Evolutionary conservation across 179 eudicot species (phyloP), one percentile per base, ranked within the genome.

Genomic region (Silene noctiflora): DNA sequence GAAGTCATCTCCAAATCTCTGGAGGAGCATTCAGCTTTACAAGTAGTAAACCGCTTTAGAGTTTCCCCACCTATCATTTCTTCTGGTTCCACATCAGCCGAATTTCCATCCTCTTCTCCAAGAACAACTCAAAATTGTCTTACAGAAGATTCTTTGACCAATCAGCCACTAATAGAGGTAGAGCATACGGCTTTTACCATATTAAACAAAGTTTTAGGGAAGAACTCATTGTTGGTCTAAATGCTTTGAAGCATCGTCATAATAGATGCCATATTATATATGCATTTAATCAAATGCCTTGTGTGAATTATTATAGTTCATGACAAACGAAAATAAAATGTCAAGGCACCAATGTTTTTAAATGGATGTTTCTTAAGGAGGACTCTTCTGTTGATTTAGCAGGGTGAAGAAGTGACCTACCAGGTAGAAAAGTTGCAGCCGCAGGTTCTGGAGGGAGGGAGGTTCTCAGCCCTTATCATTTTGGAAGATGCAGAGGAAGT

Each of bases 101-200:
- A 64, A 71, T 35, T 35, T 35, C 42, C 42, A 35, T 35, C 42
- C 42, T 6, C 42, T 66, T 46, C 72, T 29, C 7, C 2, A 31
- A 64, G 53, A 71, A 62, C 39, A 60, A 33, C 80, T 46, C 72
- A 77, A 33, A 60, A 65, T 48, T 72, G 46, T 68, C 68, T 6
- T 69, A 69, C 74, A 19, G 71, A 76, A 61, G 66, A 74, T 25
- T 29, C 73, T 69, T 42, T 65, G 59, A 64, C 2, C 39, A 35
- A 81, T 62, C 72, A 31, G 66, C 67, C 77, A 67, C 69, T 16
- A 39, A 19, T 22, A 33, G 77, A 83, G 83, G 86, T 77, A 83
- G 71, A 46, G 13, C 19, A 20, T 6, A 27, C 22, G 60, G 21
- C 4, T 51, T 51, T 46, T 46, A 22, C 33, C 33, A 22, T 69